Percentiles rank a stretch among this genome's conserved stretches.
Conservation (phyloP, 2,329 filamentous ascomycete genomes). For the Colletotrichum orchidophilum region DNA sequence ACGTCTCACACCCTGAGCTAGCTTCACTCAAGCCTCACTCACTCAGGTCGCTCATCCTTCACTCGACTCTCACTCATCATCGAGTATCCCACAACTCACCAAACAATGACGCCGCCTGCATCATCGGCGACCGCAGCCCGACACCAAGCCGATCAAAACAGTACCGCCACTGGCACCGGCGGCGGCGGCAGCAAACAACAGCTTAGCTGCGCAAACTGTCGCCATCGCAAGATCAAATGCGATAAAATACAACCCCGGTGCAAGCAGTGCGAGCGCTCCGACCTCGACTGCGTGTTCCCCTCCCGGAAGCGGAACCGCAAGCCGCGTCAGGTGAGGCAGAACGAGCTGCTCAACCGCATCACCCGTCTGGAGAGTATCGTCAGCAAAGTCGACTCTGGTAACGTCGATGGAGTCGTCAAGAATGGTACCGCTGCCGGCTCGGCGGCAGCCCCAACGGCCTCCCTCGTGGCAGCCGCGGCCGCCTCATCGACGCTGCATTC, state of each 20-base stretch:
- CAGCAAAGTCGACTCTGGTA: constrained; percentile 49
- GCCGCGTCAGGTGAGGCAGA: constrained; percentile 51
- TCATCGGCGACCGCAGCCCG: neutral
- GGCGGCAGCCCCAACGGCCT: neutral
- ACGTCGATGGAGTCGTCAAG: constrained; percentile 9
- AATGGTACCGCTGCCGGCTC: neutral
- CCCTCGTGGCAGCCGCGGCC: neutral
- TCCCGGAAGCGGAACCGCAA: constrained; percentile 54
- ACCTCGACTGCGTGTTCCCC: constrained; percentile 58
- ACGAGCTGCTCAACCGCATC: constrained; percentile 54
- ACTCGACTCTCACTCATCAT: neutral
- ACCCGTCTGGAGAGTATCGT: constrained; percentile 56
- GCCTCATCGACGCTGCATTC: constrained; percentile 2
- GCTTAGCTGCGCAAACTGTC: constrained; percentile 68
- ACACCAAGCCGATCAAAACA: constrained; percentile 1
- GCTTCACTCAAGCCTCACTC: neutral
- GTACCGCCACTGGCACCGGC: neutral
- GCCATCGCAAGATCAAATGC: constrained; percentile 71
- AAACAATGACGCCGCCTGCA: constrained; percentile 22
- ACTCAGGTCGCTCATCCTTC: neutral
- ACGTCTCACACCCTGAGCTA: neutral
- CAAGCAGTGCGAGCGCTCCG: constrained; percentile 58
- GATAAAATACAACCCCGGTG: constrained; percentile 64
- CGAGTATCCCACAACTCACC: neutral
- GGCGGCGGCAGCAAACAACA: constrained; percentile 40